Base-by-base conservation (phyloP, 805 yeast species). In the Metschnikowia corniflorae region DNA sequence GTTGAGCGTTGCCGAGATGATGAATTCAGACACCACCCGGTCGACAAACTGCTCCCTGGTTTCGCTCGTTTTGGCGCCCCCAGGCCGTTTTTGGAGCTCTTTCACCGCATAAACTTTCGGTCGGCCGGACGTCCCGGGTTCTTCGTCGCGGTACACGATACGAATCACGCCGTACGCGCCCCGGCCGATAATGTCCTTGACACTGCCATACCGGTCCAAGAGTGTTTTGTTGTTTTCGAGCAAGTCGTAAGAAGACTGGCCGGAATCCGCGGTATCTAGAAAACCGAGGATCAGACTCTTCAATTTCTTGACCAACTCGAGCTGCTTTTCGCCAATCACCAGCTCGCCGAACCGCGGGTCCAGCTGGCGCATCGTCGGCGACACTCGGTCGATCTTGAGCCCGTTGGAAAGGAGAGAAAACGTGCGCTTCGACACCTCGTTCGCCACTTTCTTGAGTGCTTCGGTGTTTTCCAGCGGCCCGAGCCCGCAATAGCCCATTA, bases 11-110 rank as follows among this genome's bases (percentile, higher is more conserved):
- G 80, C 80, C 1, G 95, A 80, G 31, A 89, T 85, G 57, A 93
- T 86, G 67, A 91, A 89, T 56, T 93, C 97, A 7, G 95, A 82
- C 10, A 94, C 82, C 37, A 87, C 78, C 15, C 97, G 75, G 35
- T 81, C 80, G 32, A 77, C 71, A 56, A 78, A 83, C 51, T 68
- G 71, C 30, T 65, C 68, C 26, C 40, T 44, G 13, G 55, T 31
- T 32, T 62, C 68, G 19, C 49, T 46, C 18, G 39, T 26, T 25
- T 45, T 50, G 6, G 44, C 28, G 10, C 46, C 32, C 13, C 27
- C 29, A 4, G 50, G 45, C 13, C 57, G 48, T 24, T 49, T 49
- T 30, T 46, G 50, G 21, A 63, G 47, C 37, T 63, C 68, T 26
- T 64, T 64, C 7, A 64, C 66, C 3, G 67, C 70, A 30, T 54